These are phyloP conservation scores for Gillenia trifoliata DNA, from an alignment of 306 rosid species.

Conservation along the genomic window DNA sequence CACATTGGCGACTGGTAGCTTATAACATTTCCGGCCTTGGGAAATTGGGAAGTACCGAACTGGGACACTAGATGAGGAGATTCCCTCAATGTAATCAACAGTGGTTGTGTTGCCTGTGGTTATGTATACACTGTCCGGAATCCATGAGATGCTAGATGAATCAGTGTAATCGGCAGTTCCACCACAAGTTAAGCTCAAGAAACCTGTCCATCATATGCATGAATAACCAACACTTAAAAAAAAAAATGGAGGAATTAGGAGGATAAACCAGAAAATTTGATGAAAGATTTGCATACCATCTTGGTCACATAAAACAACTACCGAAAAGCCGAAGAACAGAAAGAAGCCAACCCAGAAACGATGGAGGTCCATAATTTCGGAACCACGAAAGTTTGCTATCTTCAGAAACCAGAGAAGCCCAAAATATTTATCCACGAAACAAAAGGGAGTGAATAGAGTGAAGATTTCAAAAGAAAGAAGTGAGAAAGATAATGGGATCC, in stretches of 20 bases:
- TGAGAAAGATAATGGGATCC: constrained; percentile 25
- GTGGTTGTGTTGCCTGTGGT: constrained; percentile 49
- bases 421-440: constrained; percentile 12
- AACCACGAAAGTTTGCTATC: background rate
- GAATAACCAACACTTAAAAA: background rate
- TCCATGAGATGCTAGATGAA: constrained; percentile 61
- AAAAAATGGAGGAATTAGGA: background rate
- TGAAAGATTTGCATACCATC: constrained; percentile 46
- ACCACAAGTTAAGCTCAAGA: constrained; percentile 89
- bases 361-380: constrained; percentile 35
- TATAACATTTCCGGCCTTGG: constrained; percentile 47
- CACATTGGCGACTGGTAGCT: constrained; percentile 42
- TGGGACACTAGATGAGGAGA: constrained; percentile 31
- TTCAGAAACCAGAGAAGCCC: constrained; percentile 22
- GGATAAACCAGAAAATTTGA: background rate
- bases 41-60: constrained; percentile 55
- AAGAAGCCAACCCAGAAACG: constrained; percentile 37
- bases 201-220: constrained; percentile 46
- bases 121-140: constrained; percentile 57
- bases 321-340: constrained; percentile 45
- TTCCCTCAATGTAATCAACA: constrained; percentile 28
- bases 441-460: background rate
- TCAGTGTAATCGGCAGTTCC: constrained; percentile 57
- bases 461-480: constrained; percentile 27
- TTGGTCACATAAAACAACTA: constrained; percentile 43